phyloP scores from a whole-genome alignment of 225 moss, liverwort and hornwort species.

The Bryoerythrophyllum caledonicum region DNA sequence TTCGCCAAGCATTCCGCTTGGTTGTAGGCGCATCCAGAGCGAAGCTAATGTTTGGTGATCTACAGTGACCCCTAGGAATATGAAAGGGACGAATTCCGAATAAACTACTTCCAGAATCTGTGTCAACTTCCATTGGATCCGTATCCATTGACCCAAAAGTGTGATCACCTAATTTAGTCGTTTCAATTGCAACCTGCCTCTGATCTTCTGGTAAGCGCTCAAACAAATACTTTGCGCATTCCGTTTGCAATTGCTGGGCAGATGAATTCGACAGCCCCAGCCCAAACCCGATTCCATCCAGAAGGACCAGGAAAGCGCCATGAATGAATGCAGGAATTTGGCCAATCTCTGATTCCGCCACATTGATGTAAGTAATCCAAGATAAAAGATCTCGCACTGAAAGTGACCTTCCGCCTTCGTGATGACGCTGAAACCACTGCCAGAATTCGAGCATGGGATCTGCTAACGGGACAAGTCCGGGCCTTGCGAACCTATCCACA shows the following conservation, averaged over 20 bases:
- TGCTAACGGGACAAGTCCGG: constrained; percentile 63
- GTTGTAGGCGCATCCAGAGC: constrained; percentile 87
- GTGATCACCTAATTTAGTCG: constrained; percentile 40
- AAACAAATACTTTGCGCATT: constrained; percentile 70
- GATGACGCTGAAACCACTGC: constrained; percentile 96
- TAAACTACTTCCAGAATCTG: constrained; percentile 20
- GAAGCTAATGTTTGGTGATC: constrained; percentile 43
- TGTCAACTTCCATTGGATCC: constrained; percentile 45
- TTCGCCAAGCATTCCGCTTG: constrained; percentile 85
- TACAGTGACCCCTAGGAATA: constrained; percentile 59
- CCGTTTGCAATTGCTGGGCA: constrained; percentile 56
- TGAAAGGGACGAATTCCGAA: constrained; percentile 86
- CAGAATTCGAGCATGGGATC: constrained; percentile 92
- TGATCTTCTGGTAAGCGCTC: constrained; percentile 63
- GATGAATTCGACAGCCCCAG: constrained; percentile 70
- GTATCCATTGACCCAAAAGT: constrained; percentile 31
- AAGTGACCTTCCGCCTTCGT: constrained; percentile 85
- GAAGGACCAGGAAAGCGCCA: constrained; percentile 89
- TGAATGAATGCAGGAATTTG: constrained; percentile 69
- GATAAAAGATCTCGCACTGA: constrained; percentile 91
- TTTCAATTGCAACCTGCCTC: constrained; percentile 37
- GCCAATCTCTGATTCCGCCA: constrained; percentile 64
- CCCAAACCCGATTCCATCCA: constrained; percentile 90
- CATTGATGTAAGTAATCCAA: constrained; percentile 88
- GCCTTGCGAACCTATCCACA: constrained; percentile 71